Evolutionary conservation across 768 basidiomycete genomes (phyloP), one percentile per base, ranked within the genome.

Genomic region (Suillus decipiens): DNA sequence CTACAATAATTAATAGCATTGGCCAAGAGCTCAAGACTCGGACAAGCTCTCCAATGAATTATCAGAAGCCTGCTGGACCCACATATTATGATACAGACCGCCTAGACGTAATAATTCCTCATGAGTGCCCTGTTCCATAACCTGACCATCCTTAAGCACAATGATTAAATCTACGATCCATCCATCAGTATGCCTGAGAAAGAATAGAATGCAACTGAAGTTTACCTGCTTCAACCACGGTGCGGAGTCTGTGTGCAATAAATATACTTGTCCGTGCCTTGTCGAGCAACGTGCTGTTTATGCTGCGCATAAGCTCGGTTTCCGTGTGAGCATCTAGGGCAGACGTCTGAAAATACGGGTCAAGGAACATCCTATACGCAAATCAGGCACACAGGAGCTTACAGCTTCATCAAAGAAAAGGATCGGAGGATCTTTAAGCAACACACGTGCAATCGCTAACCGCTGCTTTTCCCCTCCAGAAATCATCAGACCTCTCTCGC

Each of bases 361-460:
- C 28, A 60, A 50, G 39, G 61, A 34, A 7, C 47, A 61, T 47
- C 67, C 42, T 47, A 61, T 53, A 33, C 47, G 36, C 54, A 53
- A 10, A 65, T n/a, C n/a, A 43, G 9, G 34, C 33, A 28, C 22
- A 66, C n/a, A 39, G 63, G 19, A 43, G 81, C 93, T 71, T 68
- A 95, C 95, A 45, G 97, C 97, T 76, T 99, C 97, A 71, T 99
- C 97, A 71, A 99, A 99, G 80, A 99, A 98, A 69, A 99, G 71
- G 69, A 99, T 98, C 14, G 91, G 89, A 0, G 97, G 96, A 74
- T 99, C 91, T 78, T 99, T 98, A 56, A 99, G 76, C 69, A 99
- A 76, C 39, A 96, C 88, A 31, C 97, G 81, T 28, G 97, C 97
- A 19, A 99, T 93, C 3, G 97, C 97, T 68, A 99, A 76, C 58